Percentiles rank a stretch among this genome's conserved stretches.
Evolutionary conservation across 2,329 filamentous ascomycete genomes (phyloP).

Genomic region (Alternaria rosae): DNA sequence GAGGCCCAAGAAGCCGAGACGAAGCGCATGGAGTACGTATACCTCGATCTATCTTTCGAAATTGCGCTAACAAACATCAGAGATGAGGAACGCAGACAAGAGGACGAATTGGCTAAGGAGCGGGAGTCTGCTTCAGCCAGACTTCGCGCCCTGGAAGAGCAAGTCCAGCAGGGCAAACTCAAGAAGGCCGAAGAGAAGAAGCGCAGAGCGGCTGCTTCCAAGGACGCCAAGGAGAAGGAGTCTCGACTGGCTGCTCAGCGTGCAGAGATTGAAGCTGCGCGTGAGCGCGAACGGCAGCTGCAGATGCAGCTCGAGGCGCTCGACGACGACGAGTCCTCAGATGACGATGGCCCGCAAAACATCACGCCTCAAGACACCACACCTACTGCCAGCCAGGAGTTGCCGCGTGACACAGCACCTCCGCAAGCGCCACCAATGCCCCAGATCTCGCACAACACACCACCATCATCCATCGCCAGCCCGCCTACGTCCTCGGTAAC

Average conservation of each 20-base stretch:
- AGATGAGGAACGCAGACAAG: constrained; percentile 74
- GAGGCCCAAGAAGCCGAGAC: constrained; percentile 77
- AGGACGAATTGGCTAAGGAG: constrained; percentile 81
- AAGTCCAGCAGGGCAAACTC: constrained; percentile 90
- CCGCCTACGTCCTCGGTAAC: constrained; percentile 59
- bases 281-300: constrained; percentile 87
- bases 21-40: constrained; percentile 81
- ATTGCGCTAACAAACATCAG: constrained; percentile 57
- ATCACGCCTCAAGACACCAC: constrained; percentile 69
- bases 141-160: constrained; percentile 88
- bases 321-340: constrained; percentile 71
- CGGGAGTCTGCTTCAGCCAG: constrained; percentile 82
- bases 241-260: constrained; percentile 81
- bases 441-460: constrained; percentile 47
- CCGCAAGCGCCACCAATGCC: constrained; percentile 57
- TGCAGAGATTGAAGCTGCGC: constrained; percentile 90
- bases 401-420: constrained; percentile 54
- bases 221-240: constrained; percentile 89
- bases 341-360: constrained; percentile 78
- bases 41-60: neutral
- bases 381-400: constrained; percentile 64
- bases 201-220: constrained; percentile 84
- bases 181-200: constrained; percentile 97
- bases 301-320: constrained; percentile 84
- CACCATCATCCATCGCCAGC: constrained; percentile 56